Evolutionary conservation across 2,329 filamentous ascomycete genomes (phyloP).

Genomic region (Diaporthe sp.): DNA sequence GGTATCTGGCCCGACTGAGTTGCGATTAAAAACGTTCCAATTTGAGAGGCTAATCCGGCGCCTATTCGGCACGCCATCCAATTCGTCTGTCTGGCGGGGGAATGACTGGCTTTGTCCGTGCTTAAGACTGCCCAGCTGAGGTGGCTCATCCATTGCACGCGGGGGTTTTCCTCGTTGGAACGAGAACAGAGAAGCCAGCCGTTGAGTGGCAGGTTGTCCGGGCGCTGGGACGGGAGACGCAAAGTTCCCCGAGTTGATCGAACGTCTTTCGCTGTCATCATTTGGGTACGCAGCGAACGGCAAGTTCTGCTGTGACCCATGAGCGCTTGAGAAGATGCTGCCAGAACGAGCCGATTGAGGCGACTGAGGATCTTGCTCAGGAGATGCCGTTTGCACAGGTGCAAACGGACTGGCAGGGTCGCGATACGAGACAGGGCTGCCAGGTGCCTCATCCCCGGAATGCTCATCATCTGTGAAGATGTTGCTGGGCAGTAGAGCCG

Average conservation of each 20-base stretch:
- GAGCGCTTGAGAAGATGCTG: conserved; percentile 70
- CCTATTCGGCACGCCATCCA: conserved; percentile 61
- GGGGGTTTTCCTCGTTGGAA: conserved; percentile 70
- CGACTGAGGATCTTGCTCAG: conserved; percentile 65
- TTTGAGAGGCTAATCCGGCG: conserved; percentile 69
- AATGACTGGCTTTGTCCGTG: conserved; percentile 81
- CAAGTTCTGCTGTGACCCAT: conserved; percentile 68
- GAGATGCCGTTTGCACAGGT: conserved; percentile 43
- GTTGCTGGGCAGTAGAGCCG: conserved; percentile 77
- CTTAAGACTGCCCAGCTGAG: conserved; percentile 75
- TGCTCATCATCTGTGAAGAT: conserved; percentile 68
- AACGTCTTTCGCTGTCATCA: conserved; percentile 57
- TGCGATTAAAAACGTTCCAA: conserved; percentile 68
- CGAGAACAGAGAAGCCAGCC: conserved; percentile 63
- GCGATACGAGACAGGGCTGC: conserved; percentile 50
- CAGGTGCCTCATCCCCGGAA: conserved; percentile 72
- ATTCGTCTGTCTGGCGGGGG: conserved; percentile 69
- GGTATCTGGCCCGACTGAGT: conserved; percentile 59
- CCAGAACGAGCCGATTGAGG: conserved; percentile 69
- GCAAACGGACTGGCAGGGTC: conserved; percentile 50
- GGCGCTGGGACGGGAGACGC: conserved; percentile 53
- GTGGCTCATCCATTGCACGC: conserved; percentile 71
- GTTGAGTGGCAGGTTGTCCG: conserved; percentile 49
- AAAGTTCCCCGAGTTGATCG: conserved; percentile 49
- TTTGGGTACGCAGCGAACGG: conserved; percentile 61